Evolutionary conservation across 2,329 filamentous ascomycete genomes (phyloP), one percentile per base, ranked within the genome.

Genomic region (Talaromyces verruculosus): DNA sequence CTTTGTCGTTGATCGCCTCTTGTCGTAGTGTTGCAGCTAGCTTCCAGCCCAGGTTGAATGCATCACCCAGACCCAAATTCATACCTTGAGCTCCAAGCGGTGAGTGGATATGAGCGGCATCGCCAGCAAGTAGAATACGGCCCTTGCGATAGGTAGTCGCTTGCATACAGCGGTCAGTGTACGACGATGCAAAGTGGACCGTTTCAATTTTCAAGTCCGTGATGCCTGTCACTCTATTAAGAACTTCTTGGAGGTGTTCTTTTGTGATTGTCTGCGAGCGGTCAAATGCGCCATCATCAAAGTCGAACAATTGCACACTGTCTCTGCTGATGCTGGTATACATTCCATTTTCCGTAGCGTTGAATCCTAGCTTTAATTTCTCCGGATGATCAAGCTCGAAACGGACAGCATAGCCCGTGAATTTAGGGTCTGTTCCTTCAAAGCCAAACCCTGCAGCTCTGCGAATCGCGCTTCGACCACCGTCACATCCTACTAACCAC

Each of bases 41-140:
- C 71, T 87, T 87, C 84, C 84, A 86, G 3, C 84, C 84, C 61
- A 86, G 79, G 68, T 86, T 86, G 70, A 85, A 83, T 35, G 79
- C 67, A 68, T 88, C 86, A 67, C 88, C 86, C 63, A 88, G 73
- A 6, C 74, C 73, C 19, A 72, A 68, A 62, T 77, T 78, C 73
- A 78, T 25, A 11, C 66, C 67, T 64, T 71, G 67, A 63, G 67
- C 69, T 15, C 69, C 68, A 3, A 71, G 63, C 2, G 69, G 68
- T 8, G 68, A 68, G 59, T 71, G 68, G 25, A 71, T 69, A 37
- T 69, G 69, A 19, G 69, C 68, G 3, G 66, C 67, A 45, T 71
- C 69, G 6, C 69, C 69, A 35, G 68, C 68, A 4, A 70, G 65
- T 19, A 71, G 61, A 47, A 71, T 65, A 13, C 68, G 65, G 11